Evolutionary conservation across 495 filamentous ascomycete genomes (phyloP), one percentile per base, ranked within the genome.

Genomic region (Lasiosphaeriaceae sp.): DNA sequence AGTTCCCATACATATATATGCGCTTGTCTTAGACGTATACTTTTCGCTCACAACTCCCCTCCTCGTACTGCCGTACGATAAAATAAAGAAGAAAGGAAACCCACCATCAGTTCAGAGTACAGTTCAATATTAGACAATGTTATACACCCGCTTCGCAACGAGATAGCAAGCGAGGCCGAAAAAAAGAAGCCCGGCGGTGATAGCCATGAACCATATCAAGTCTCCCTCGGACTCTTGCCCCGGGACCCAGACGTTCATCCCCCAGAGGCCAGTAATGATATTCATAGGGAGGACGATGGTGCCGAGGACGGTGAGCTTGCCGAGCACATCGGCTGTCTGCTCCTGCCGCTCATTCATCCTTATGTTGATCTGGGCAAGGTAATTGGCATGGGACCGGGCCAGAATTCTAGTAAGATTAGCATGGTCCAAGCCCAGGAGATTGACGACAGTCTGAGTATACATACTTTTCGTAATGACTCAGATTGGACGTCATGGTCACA

Each of bases 281-380:
- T 98, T 98, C 86, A 98, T 92, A 19, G 94, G 94, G 54, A 98
- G 80, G 5, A 98, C 91, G 60, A 98, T 97, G 9, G 94, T 98
- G 61, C 92, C 94, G 2, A 98, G 77, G 2, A 97, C 95, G 3
- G 94, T 98, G 45, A 98, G 81, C 72, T 95, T 97, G 47, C 93
- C 92, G 17, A 98, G 79, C 1, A 96, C 90, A 70, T 96, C 91
- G 26, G 90, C 88, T 11, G 94, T 98, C 75, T 96, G 88, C 67
- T 98, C 94, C 70, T 95, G 90, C 39, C 94, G 89, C 74, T 97
- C 92, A 67, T 96, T 97, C 89, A 96, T 96, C 56, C 89, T 81
- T 66, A 97, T 97, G 73, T 96, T 98, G 64, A 86, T 84, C 66
- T 86, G 83, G 3, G 94, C 95, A 29, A 98, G 88, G 68, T 97